These are phyloP conservation scores for Phaffomyces thermotolerans DNA, from an alignment of 805 yeast species.

Conservation along the genomic window DNA sequence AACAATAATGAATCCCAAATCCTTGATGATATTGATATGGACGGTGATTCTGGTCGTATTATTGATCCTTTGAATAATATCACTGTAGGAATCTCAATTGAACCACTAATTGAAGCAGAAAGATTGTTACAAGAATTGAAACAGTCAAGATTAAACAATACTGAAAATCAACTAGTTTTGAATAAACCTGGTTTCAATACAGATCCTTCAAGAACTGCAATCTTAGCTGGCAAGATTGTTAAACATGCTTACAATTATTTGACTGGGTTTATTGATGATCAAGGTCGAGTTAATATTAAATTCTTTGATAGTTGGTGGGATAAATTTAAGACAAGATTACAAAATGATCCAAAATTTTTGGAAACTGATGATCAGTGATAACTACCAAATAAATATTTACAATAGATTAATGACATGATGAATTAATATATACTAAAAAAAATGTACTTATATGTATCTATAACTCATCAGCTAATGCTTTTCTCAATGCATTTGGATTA, in stretches of 20 bases:
- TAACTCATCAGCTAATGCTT: constrained; percentile 47
- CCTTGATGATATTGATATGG: constrained; percentile 53
- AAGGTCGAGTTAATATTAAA: constrained; percentile 80
- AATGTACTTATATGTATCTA: constrained; percentile 13
- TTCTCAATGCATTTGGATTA: constrained; percentile 63
- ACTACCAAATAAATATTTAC: neutral
- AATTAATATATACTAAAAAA: neutral
- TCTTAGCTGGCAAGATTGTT: constrained; percentile 79
- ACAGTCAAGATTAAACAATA: constrained; percentile 5
- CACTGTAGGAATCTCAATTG: constrained; percentile 84
- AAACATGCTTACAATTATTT: constrained; percentile 87
- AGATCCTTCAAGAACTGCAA: constrained; percentile 35
- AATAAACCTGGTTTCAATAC: constrained; percentile 17
- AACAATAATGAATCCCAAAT: constrained; percentile 23
- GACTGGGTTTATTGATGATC: constrained; percentile 75
- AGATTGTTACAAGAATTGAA: constrained; percentile 40
- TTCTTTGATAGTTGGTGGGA: constrained; percentile 95
- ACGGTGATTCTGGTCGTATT: constrained; percentile 27
- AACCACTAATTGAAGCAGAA: constrained; percentile 64
- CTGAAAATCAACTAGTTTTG: constrained; percentile 19
- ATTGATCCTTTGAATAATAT: constrained; percentile 25
- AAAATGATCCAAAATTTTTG: constrained; percentile 77
- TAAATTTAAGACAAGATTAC: constrained; percentile 68
- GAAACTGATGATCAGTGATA: constrained; percentile 29
- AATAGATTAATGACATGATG: neutral